Percentiles rank a stretch among this genome's conserved stretches.
Conservation (phyloP, 2,329 filamentous ascomycete genomes). For the Laburnicola sp. region DNA sequence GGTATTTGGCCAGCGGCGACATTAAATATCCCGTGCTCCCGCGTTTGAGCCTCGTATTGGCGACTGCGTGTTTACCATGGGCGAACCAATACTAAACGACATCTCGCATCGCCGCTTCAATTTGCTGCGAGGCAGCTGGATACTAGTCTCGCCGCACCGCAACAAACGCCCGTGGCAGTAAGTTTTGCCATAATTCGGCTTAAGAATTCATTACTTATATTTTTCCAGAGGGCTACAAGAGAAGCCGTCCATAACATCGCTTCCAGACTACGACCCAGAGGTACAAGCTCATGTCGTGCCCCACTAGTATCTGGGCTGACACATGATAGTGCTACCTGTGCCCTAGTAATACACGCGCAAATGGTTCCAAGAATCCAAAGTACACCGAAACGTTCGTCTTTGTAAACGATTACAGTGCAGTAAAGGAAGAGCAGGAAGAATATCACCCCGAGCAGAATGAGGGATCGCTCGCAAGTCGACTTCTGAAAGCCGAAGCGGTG, state of each 20-base stretch:
- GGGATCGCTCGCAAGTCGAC: slow-evolving; percentile 66
- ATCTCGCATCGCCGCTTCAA: slow-evolving; percentile 94
- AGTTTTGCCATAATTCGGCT: slow-evolving; percentile 42
- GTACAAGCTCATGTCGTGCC: slow-evolving; percentile 34
- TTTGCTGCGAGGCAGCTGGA: slow-evolving; percentile 83
- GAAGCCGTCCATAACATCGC: slow-evolving; percentile 50
- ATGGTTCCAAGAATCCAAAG: slow-evolving; percentile 81
- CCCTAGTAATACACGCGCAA: slow-evolving; percentile 84
- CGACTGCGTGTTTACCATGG: slow-evolving; percentile 40
- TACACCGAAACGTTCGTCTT: slow-evolving; percentile 91
- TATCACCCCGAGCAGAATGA: slow-evolving; percentile 63
- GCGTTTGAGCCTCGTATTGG: slow-evolving; percentile 10
- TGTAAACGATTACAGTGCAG: slow-evolving; percentile 95
- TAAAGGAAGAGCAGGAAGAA: slow-evolving; percentile 87
- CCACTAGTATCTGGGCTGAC: slow-evolving; percentile 22
- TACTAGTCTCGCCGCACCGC: slow-evolving; percentile 92
- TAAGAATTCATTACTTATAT: slow-evolving; percentile 1
- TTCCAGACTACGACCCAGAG: slow-evolving; percentile 76
- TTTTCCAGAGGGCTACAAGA: slow-evolving; percentile 53
- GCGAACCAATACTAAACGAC: slow-evolving; percentile 71
- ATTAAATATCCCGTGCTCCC: slow-evolving; percentile 20
- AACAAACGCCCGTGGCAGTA: slow-evolving; percentile 99
- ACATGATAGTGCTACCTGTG: slow-evolving; percentile 81
- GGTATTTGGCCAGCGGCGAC: slow-evolving; percentile 19
- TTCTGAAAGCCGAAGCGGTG: slow-evolving; percentile 81